Evolutionary conservation across 2,329 filamentous ascomycete genomes (phyloP).

Genomic region (Cladosporium sp.): DNA sequence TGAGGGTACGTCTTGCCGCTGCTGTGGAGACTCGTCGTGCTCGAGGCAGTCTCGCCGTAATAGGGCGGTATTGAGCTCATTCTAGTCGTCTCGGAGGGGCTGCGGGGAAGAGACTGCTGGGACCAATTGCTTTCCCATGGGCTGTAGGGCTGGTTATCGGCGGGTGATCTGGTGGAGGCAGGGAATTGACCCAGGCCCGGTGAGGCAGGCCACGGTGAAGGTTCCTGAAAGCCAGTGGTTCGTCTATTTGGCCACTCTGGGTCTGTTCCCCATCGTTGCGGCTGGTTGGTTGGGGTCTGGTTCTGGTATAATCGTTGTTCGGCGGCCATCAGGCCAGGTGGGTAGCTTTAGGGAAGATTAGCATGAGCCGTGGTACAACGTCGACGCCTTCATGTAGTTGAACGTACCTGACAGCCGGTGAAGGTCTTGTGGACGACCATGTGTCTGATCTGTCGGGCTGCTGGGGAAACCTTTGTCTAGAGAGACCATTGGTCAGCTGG

Average conservation of each 20-base stretch:
- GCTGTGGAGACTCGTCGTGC: conserved; percentile 21
- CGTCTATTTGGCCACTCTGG: conserved; percentile 24
- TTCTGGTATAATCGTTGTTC: conserved; percentile 18
- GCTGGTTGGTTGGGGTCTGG: conserved; percentile 17
- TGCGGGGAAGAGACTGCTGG: conserved; percentile 24
- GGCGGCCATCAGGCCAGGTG: conserved; percentile 23
- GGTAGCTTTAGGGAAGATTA: conserved; percentile 25
- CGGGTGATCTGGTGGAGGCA: conserved; percentile 20
- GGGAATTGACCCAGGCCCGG: conserved; percentile 24
- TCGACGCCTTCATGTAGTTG: conserved; percentile 14
- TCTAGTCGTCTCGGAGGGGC: conserved; percentile 27
- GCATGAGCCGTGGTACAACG: conserved; percentile 17
- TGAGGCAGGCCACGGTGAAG: conserved; percentile 26
- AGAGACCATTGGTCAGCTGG: conserved; percentile 5
- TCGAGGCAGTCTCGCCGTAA: conserved; percentile 21
- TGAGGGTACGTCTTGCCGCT: conserved; percentile 40
- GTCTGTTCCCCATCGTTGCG: conserved; percentile 26
- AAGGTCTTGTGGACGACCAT: conserved; percentile 24
- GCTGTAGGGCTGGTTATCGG: conserved; percentile 20
- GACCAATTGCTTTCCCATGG: conserved; percentile 24
- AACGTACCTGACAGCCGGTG: conserved; percentile 26
- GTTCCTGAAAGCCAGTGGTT: conserved; percentile 23
- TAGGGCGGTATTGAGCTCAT: conserved; percentile 22
- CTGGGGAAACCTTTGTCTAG: conserved; percentile 25
- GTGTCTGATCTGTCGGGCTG: conserved; percentile 23